Conservation (phyloP, 305 asterid species). For the Ruellia speciosa region DNA sequence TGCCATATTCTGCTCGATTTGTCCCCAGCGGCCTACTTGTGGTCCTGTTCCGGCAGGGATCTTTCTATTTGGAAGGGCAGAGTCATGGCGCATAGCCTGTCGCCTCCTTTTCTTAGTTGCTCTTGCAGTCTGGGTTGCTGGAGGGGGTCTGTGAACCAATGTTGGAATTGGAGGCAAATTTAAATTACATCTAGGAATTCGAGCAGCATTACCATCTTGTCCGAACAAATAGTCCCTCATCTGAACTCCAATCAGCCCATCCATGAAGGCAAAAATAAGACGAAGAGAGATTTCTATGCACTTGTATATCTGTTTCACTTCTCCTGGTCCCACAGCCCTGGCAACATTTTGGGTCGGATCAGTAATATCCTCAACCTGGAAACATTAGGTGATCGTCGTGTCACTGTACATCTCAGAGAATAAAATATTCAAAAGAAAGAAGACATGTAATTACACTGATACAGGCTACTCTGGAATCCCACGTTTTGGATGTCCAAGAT, state of each 20-base stretch:
- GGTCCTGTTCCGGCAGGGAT: constrained; percentile 8
- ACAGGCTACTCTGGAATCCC: constrained; percentile 70
- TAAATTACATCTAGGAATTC: constrained; percentile 25
- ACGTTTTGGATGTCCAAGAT: constrained; percentile 74
- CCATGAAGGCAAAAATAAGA: constrained; percentile 42
- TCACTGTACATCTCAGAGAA: constrained; percentile 15
- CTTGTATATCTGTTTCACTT: constrained; percentile 58
- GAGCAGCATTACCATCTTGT: constrained; percentile 26
- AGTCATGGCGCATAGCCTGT: constrained; percentile 17
- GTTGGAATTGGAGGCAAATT: constrained; percentile 17
- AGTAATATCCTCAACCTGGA: constrained; percentile 90
- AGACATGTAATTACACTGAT: constrained; percentile 51
- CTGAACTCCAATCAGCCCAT: constrained; percentile 41
- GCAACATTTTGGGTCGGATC: constrained; percentile 79
- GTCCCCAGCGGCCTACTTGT: constrained; percentile 15
- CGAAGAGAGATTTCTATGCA: constrained; percentile 48
- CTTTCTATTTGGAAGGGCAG: constrained; percentile 16
- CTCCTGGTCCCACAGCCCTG: constrained; percentile 68
- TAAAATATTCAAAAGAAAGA: constrained; percentile 1
- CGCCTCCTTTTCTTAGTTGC: constrained; percentile 22
- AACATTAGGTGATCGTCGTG: constrained; percentile 11
- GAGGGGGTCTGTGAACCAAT: constrained; percentile 19
- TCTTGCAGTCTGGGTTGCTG: constrained; percentile 14
- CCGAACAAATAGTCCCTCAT: constrained; percentile 55
- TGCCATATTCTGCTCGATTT: constrained; percentile 14